These are phyloP conservation scores for Hypoxylon trugodes DNA, from an alignment of 495 filamentous ascomycete species.

Conservation along the genomic window DNA sequence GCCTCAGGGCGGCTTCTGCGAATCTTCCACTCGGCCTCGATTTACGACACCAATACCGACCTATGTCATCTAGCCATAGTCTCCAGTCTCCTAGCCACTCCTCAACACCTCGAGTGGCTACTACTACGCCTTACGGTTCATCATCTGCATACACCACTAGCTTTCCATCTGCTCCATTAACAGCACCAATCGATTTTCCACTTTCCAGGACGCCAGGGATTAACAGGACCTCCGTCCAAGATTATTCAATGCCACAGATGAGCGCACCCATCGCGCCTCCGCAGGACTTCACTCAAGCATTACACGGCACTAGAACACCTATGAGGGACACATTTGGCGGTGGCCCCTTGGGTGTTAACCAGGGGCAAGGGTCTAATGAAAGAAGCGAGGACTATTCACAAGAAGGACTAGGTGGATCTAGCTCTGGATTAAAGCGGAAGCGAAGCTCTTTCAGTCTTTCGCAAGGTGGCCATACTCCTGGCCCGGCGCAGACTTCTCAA, in stretches of 20 bases:
- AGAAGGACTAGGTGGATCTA: conserved; percentile 45
- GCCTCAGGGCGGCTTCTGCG: conserved; percentile 57
- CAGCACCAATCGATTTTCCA: conserved; percentile 62
- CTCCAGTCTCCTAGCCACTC: conserved; percentile 52
- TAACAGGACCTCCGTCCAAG: conserved; percentile 47
- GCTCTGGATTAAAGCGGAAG: conserved; percentile 56
- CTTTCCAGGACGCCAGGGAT: conserved; percentile 57
- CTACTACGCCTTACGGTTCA: conserved; percentile 52
- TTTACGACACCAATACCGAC: conserved; percentile 58
- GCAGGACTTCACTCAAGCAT: conserved; percentile 60
- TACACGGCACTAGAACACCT: conserved; percentile 55
- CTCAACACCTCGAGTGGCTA: conserved; percentile 47
- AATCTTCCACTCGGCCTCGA: conserved; percentile 57
- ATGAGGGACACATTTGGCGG: conserved; percentile 57
- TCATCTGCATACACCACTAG: conserved; percentile 58
- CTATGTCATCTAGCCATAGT: conserved; percentile 49
- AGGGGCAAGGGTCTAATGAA: conserved; percentile 48
- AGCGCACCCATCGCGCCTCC: conserved; percentile 63
- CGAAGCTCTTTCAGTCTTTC: conserved; percentile 54
- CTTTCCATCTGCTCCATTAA: conserved; percentile 62
- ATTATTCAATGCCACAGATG: conserved; percentile 65
- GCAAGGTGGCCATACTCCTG: conserved; percentile 38
- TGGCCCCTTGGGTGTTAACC: conserved; percentile 46
- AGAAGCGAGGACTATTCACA: conserved; percentile 51
- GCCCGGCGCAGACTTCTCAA: conserved; percentile 38